Conservation (phyloP, 2,329 filamentous ascomycete species). For the Neocucurbitaria cava region DNA sequence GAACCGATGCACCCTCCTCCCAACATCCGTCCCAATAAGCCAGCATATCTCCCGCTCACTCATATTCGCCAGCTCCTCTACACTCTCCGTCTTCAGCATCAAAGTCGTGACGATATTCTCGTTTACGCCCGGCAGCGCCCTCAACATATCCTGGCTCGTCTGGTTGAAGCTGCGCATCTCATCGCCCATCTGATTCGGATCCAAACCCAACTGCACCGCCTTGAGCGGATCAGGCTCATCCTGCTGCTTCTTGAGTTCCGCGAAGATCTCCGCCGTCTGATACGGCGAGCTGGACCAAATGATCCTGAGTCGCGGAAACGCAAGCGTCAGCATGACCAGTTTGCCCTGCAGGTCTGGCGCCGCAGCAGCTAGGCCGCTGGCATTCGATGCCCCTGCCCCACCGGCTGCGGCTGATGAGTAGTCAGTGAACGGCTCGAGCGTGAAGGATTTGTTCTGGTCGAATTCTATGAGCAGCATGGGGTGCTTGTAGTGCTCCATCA, state of each 20-base stretch:
- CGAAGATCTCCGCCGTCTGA: slow-evolving; percentile 97
- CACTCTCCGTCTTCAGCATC: slow-evolving; percentile 74
- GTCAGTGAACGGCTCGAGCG: slow-evolving; percentile 69
- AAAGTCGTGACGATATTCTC: slow-evolving; percentile 78
- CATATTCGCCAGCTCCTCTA: slow-evolving; percentile 88
- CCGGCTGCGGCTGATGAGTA: too few relatives aligned
- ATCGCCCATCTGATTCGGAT: slow-evolving; percentile 61
- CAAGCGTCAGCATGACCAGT: slow-evolving; percentile 87
- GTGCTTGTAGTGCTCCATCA: slow-evolving; percentile 90
- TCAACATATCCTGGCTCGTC: slow-evolving; percentile 89
- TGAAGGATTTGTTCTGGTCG: slow-evolving; percentile 96
- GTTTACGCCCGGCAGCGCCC: slow-evolving; percentile 78
- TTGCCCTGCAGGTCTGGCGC: slow-evolving; percentile 87
- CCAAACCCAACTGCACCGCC: slow-evolving; percentile 83
- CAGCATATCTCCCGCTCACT: slow-evolving; percentile 73
- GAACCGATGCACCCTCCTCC: slow-evolving; percentile 77
- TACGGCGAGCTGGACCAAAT: slow-evolving; percentile 95
- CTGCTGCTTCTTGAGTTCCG: slow-evolving; percentile 87
- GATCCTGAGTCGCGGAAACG: slow-evolving; percentile 87
- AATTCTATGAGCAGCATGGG: slow-evolving; percentile 97
- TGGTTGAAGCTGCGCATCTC: slow-evolving; percentile 77
- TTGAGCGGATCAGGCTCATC: slow-evolving; percentile 88
- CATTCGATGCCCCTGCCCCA: slow-evolving; percentile 53
- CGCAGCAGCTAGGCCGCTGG: slow-evolving; percentile 60
- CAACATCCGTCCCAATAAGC: slow-evolving; percentile 79